Percentiles rank a stretch among this genome's conserved stretches.
phyloP scores from a whole-genome alignment of 306 rosid genomes.

The barrel medic (Medicago truncatula) region MtrunA17r5.0-ANR NC_053042.1:3310001-3310500 shows the following conservation, averaged over 20 bases:
- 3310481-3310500: conserved; percentile 37
- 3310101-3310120: conserved; percentile 30
- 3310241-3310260: conserved; percentile 25
- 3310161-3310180: conserved; percentile 41
- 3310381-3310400: conserved; percentile 74
- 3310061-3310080: conserved; percentile 37
- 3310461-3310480: conserved; percentile 47
- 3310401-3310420: conserved; percentile 48
- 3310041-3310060: conserved; percentile 37
- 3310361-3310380: background rate
- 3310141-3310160: conserved; percentile 41
- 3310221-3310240: background rate
- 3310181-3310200: conserved; percentile 41
- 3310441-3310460: conserved; percentile 74
- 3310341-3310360: conserved; percentile 34
- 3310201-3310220: conserved; percentile 28
- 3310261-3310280: conserved; percentile 43
- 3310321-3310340: conserved; percentile 51
- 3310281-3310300: conserved; percentile 37
- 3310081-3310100: conserved; percentile 31
- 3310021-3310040: conserved; percentile 42
- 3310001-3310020: conserved; percentile 45
- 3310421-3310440: conserved; percentile 46
- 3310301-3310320: conserved; percentile 40
- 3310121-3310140: conserved; percentile 36